phyloP scores from a whole-genome alignment of 495 filamentous ascomycete species.

The Lentithecium fluviatile region DNA sequence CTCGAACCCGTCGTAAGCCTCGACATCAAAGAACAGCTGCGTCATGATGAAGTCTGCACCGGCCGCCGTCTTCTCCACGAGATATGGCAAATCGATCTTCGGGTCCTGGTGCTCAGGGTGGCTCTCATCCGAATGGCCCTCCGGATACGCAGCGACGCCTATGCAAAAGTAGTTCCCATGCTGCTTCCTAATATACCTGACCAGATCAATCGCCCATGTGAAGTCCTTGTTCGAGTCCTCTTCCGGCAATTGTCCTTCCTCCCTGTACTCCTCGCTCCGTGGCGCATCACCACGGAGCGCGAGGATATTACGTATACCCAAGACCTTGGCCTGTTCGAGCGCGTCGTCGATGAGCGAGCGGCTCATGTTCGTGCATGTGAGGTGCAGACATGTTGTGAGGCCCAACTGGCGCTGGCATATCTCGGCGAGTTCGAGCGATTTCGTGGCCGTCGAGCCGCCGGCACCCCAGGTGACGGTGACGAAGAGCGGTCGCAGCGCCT shows the following conservation, averaged over 20 bases:
- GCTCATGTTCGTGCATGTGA: conserved; percentile 98
- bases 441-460: conserved; percentile 83
- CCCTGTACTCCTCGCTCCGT: conserved; percentile 77
- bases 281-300: conserved; percentile 94
- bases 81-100: conserved; percentile 77
- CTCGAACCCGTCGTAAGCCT: conserved; percentile 79
- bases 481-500: conserved; percentile 84
- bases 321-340: conserved; percentile 84
- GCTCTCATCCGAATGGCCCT: conserved; percentile 91
- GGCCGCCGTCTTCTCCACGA: conserved; percentile 86
- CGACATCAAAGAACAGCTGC: conserved; percentile 91
- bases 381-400: conserved; percentile 90
- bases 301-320: conserved; percentile 92
- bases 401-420: conserved; percentile 88
- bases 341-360: conserved; percentile 80
- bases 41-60: conserved; percentile 99
- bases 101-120: conserved; percentile 76
- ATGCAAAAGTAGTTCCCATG: conserved; percentile 97
- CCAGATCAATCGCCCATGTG: conserved; percentile 84
- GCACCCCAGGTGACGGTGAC: conserved; percentile 98
- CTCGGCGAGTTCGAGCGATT: conserved; percentile 92
- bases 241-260: conserved; percentile 49
- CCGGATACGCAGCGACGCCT: conserved; percentile 90
- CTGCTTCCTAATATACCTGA: conserved; percentile 78
- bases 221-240: conserved; percentile 76